These are phyloP conservation scores for Penicillium sp. DNA, from an alignment of 2,329 filamentous ascomycete genomes.

Conservation along the genomic window DNA sequence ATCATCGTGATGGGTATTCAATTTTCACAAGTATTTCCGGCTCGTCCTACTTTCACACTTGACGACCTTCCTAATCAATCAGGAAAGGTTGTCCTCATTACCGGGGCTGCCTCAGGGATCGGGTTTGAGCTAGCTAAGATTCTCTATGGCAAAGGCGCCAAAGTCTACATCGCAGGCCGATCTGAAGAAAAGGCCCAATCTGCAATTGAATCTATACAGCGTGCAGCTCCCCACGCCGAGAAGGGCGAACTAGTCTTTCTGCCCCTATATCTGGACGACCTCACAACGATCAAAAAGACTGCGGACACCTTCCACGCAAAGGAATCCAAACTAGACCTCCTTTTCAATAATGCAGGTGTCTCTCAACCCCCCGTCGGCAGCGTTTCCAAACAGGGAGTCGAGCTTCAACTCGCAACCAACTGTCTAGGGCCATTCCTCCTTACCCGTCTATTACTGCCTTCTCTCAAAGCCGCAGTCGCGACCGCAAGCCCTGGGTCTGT, in stretches of 20 bases:
- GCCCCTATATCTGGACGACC: background rate
- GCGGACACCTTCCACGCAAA: slow-evolving; percentile 13
- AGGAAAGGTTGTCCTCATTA: background rate
- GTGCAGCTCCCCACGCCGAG: background rate
- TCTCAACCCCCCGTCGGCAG: slow-evolving; percentile 28
- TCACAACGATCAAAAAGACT: slow-evolving; percentile 26
- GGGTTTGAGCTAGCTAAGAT: slow-evolving; percentile 18
- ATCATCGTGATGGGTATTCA: too few species aligned
- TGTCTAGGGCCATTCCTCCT: slow-evolving; percentile 41
- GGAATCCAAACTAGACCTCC: slow-evolving; percentile 40
- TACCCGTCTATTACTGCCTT: slow-evolving; percentile 31
- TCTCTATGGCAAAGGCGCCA: slow-evolving; percentile 19
- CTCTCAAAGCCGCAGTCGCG: slow-evolving; percentile 2
- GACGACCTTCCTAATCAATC: too few species aligned
- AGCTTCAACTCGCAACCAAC: slow-evolving; percentile 40
- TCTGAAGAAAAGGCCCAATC: slow-evolving; percentile 24
- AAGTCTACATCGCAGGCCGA: slow-evolving; percentile 24
- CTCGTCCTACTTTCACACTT: too few species aligned
- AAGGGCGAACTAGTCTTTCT: background rate
- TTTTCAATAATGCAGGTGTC: slow-evolving; percentile 47
- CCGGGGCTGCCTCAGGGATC: slow-evolving; percentile 14
- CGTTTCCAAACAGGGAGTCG: slow-evolving; percentile 28
- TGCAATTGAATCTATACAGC: background rate
- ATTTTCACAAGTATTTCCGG: too few species aligned
- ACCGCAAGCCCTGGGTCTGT: background rate